A percentile compares a stretch with the other conserved stretches of the same genome.
Evolutionary conservation across 2,329 filamentous ascomycete species (phyloP).

Genomic region (Dactylonectria macrodidyma): DNA sequence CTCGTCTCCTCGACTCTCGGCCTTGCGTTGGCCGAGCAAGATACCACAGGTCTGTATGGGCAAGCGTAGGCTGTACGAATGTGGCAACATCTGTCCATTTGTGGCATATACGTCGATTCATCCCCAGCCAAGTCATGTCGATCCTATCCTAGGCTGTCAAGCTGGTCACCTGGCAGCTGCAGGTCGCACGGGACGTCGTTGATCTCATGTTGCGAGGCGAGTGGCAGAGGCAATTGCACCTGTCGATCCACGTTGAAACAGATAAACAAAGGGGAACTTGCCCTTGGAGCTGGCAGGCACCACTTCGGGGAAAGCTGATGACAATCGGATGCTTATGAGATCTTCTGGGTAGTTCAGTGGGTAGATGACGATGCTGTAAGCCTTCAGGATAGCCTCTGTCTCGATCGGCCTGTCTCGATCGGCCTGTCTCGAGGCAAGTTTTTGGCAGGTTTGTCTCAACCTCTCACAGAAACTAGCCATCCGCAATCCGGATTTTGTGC

Average conservation of each 20-base stretch:
- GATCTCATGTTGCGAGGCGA: slow-evolving; percentile 14
- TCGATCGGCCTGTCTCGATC: slow-evolving; percentile 25
- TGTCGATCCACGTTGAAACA: slow-evolving; percentile 20
- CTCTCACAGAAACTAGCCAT: slow-evolving; percentile 17
- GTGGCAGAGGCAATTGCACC: slow-evolving; percentile 16
- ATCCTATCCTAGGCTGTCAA: slow-evolving; percentile 42
- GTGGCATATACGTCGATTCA: slow-evolving; percentile 24
- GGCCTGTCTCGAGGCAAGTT: slow-evolving; percentile 21
- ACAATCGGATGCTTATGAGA: not conserved
- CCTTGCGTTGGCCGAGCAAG: slow-evolving; percentile 6
- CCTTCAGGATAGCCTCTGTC: slow-evolving; percentile 14
- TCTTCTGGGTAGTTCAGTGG: not conserved
- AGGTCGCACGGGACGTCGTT: slow-evolving; percentile 16
- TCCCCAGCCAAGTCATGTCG: slow-evolving; percentile 37
- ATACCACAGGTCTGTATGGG: slow-evolving; percentile 13
- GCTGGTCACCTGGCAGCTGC: slow-evolving; percentile 38
- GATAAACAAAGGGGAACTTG: slow-evolving; percentile 5
- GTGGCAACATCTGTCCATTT: slow-evolving; percentile 43
- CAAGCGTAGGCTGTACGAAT: slow-evolving; percentile 40
- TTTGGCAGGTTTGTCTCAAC: slow-evolving; percentile 24
- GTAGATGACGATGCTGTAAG: slow-evolving; percentile 23
- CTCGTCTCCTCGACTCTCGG: not conserved
- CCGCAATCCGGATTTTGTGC: not conserved
- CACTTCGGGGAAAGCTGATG: not conserved
- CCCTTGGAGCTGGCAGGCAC: not conserved